phyloP scores from a whole-genome alignment of 106 monocot species.

The Dioscorea zingiberensis region DNA sequence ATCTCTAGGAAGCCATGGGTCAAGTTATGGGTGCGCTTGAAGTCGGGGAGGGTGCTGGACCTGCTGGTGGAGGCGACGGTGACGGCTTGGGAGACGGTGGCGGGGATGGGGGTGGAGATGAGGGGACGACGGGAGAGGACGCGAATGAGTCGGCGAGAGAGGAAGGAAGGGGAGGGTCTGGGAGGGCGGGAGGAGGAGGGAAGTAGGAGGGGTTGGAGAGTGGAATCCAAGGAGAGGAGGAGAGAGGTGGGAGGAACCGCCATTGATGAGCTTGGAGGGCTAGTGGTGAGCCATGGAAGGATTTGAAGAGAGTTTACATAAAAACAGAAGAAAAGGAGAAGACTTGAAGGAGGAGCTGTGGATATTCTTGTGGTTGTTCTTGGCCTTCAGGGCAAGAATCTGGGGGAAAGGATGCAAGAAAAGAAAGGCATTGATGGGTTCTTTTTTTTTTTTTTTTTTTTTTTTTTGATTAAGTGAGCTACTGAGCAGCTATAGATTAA shows the following conservation, averaged over 20 bases:
- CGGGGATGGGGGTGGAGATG: neutral
- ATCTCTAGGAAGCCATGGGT: slow-evolving; percentile 40
- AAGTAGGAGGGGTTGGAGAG: slow-evolving; percentile 18
- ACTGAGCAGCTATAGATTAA: too few relatives aligned
- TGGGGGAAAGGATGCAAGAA: too few relatives aligned
- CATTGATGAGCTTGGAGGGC: neutral
- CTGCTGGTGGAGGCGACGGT: slow-evolving; percentile 32
- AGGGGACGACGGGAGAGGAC: slow-evolving; percentile 1
- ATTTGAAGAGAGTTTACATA: too few relatives aligned
- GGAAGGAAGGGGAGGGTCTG: slow-evolving; percentile 1
- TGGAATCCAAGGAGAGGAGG: slow-evolving; percentile 21
- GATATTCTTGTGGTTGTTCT: too few relatives aligned
- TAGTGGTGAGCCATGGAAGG: too few relatives aligned
- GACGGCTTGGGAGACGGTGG: neutral
- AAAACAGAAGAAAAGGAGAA: too few relatives aligned
- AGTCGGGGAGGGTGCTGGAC: slow-evolving; percentile 26
- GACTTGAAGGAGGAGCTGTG: too few relatives aligned
- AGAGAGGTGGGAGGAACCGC: slow-evolving; percentile 8
- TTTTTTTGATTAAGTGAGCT: too few relatives aligned
- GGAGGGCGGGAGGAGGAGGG: slow-evolving; percentile 3
- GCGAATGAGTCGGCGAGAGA: neutral
- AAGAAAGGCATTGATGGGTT: too few relatives aligned
- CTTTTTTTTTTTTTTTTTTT: too few relatives aligned
- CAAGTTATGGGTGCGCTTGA: slow-evolving; percentile 18
- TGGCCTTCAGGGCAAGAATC: too few relatives aligned